Evolutionary conservation across 176 grass and related monocot genomes (phyloP).

Genomic region (Paspalum vaginatum): DNA sequence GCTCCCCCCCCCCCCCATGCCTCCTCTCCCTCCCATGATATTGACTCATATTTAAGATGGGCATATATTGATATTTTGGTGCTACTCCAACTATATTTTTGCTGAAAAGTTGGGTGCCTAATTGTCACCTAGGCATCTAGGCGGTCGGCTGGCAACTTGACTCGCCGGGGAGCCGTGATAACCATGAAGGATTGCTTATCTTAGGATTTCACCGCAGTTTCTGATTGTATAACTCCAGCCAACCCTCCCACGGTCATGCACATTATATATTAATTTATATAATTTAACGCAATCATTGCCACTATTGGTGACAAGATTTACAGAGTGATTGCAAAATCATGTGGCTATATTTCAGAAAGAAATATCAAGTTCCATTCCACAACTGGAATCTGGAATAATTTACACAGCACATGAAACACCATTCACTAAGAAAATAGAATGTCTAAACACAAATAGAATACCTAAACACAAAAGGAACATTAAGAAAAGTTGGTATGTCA

Average conservation of each 20-base stretch:
- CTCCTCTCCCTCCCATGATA: too few species aligned
- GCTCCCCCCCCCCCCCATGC: too few species aligned
- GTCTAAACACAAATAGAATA: constrained; percentile 22
- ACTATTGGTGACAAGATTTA: constrained; percentile 1
- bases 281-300: background rate
- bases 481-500: background rate
- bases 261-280: background rate
- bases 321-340: constrained; percentile 1
- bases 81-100: too few species aligned
- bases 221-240: background rate
- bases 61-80: too few species aligned
- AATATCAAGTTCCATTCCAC: constrained; percentile 27
- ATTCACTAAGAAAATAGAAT: constrained; percentile 27
- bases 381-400: constrained; percentile 13
- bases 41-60: too few species aligned
- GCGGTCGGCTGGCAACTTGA: too few species aligned
- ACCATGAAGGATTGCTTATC: background rate
- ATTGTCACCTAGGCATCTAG: too few species aligned
- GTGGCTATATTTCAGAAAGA: constrained; percentile 6
- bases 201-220: constrained; percentile 25
- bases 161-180: too few species aligned
- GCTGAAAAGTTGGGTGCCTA: too few species aligned
- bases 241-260: background rate
- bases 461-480: constrained; percentile 14
- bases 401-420: constrained; percentile 20